phyloP scores from a whole-genome alignment of 2,329 filamentous ascomycete species.

The Penicillium sp. region DNA sequence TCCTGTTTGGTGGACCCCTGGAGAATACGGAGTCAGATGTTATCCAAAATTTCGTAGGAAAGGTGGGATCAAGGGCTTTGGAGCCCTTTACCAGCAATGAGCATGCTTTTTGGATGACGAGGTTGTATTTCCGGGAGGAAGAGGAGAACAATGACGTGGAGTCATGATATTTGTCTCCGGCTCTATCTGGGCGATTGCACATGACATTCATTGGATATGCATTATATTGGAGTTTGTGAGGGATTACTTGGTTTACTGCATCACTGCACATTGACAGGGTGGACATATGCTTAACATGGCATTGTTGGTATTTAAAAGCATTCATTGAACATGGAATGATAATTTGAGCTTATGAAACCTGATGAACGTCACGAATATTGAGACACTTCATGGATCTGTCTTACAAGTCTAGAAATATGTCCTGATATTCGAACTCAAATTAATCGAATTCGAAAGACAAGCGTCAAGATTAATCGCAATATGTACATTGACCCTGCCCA shows the following conservation, averaged over 20 bases:
- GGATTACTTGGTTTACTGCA: not conserved
- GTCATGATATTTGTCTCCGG: too few species aligned
- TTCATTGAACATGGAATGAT: not conserved
- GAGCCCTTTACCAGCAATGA: conserved; percentile 33
- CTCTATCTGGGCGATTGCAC: too few species aligned
- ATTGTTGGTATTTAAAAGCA: not conserved
- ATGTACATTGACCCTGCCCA: conserved; percentile 6
- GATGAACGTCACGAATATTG: too few species aligned
- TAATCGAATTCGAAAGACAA: not conserved
- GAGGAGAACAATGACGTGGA: not conserved
- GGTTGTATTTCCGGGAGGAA: conserved; percentile 30
- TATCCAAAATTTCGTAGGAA: conserved; percentile 21
- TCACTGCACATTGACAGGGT: not conserved
- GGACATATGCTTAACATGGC: not conserved
- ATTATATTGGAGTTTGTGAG: not conserved
- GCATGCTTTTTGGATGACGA: conserved; percentile 41
- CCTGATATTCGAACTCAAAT: not conserved
- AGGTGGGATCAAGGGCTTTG: conserved; percentile 26
- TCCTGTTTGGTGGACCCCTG: conserved; percentile 59
- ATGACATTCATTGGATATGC: not conserved
- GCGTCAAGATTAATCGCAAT: conserved; percentile 1
- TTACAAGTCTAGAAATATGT: not conserved
- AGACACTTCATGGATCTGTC: too few species aligned
- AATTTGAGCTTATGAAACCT: too few species aligned
- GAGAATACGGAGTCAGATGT: conserved; percentile 32